A percentile compares a stretch with the other conserved stretches of the same genome.
These are phyloP conservation scores for Kokia cookei DNA, from an alignment of 441 rosid genomes.

Conservation along the genomic window DNA sequence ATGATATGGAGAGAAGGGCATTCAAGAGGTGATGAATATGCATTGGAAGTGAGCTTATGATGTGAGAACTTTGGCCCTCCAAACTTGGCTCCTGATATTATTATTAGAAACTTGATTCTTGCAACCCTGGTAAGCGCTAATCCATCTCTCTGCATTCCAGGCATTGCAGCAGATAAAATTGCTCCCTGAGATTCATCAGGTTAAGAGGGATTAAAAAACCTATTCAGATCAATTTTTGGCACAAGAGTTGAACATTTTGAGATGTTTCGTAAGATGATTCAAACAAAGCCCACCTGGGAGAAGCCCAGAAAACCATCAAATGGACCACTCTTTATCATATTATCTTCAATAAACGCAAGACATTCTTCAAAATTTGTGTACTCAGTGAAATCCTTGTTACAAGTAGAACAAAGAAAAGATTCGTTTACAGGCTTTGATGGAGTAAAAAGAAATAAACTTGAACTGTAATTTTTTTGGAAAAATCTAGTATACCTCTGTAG, in stretches of 20 bases:
- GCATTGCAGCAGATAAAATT: constrained; percentile 46
- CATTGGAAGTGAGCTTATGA: constrained; percentile 47
- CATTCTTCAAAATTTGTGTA: constrained; percentile 56
- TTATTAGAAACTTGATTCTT: constrained; percentile 47
- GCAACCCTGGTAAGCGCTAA: constrained; percentile 47
- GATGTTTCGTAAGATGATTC: background rate
- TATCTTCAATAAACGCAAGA: constrained; percentile 47
- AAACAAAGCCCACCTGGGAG: constrained; percentile 47
- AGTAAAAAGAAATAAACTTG: background rate
- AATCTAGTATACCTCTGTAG: background rate
- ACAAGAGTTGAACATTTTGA: background rate
- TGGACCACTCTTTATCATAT: constrained; percentile 63
- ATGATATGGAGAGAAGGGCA: constrained; percentile 68
- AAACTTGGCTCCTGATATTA: constrained; percentile 47
- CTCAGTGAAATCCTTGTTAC: constrained; percentile 36
- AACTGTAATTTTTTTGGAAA: background rate
- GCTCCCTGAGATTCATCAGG: constrained; percentile 43
- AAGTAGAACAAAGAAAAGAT: background rate
- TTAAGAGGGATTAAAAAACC: too few relatives aligned
- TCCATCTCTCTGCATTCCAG: constrained; percentile 58
- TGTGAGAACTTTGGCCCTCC: constrained; percentile 39
- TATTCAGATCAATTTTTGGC: background rate
- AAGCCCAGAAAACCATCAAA: constrained; percentile 83
- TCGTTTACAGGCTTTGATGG: background rate
- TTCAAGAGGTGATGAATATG: constrained; percentile 46